These are phyloP conservation scores for Tripterygium wilfordii DNA, from an alignment of 177 flowering plant genomes.

Conservation along the genomic window DNA sequence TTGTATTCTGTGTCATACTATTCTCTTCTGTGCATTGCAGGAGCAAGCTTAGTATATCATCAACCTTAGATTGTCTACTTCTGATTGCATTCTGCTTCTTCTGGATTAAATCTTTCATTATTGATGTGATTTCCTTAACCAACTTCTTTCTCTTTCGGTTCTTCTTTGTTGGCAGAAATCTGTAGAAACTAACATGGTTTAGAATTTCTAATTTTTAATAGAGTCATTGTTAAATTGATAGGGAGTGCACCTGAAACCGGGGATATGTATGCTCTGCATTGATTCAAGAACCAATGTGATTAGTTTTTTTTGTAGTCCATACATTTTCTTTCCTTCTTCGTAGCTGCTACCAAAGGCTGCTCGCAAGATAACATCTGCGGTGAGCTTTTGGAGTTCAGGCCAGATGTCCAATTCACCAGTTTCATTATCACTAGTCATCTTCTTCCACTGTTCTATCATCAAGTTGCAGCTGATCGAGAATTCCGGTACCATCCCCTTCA, in stretches of 20 bases:
- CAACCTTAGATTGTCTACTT: slow-evolving; percentile 13
- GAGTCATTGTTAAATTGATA: too few species aligned
- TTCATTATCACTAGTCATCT: background rate
- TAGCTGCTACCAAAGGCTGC: slow-evolving; percentile 1
- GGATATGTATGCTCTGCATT: slow-evolving; percentile 23
- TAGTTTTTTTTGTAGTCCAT: slow-evolving; percentile 1
- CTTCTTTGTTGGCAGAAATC: slow-evolving; percentile 50
- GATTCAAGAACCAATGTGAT: slow-evolving; percentile 28
- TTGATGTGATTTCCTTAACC: slow-evolving; percentile 32
- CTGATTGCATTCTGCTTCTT: slow-evolving; percentile 19
- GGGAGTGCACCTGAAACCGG: slow-evolving; percentile 65
- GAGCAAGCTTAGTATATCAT: slow-evolving; percentile 36
- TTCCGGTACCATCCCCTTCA: background rate
- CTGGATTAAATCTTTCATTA: slow-evolving; percentile 24
- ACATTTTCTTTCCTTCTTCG: background rate
- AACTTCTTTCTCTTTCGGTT: slow-evolving; percentile 32
- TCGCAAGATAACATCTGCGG: slow-evolving; percentile 2
- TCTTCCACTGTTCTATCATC: slow-evolving; percentile 2
- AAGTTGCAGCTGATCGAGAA: background rate
- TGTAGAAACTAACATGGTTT: too few species aligned
- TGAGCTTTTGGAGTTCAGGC: slow-evolving; percentile 3
- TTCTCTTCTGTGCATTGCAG: slow-evolving; percentile 14
- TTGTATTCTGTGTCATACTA: background rate
- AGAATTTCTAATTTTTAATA: too few species aligned
- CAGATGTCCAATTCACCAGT: background rate